Evolutionary conservation across 1,139 yeast species (phyloP).

Genomic region (Magnusiomyces tetraspermus): DNA sequence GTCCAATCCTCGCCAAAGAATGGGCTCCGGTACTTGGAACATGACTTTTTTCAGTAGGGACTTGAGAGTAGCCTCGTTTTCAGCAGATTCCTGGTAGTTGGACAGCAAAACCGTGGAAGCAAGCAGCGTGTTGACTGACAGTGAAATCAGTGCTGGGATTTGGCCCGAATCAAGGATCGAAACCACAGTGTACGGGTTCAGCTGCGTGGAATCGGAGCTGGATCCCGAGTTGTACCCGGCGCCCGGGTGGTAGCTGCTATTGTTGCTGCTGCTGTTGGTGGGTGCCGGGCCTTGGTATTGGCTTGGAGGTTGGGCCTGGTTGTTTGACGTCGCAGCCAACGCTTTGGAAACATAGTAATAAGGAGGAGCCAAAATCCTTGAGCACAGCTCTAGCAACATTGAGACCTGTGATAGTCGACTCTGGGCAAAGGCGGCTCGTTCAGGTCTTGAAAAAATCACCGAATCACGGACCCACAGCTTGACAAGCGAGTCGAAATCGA

Average conservation of each 20-base stretch:
- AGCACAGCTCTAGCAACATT: constrained; percentile 17
- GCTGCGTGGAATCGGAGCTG: not conserved
- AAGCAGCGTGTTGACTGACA: constrained; percentile 17
- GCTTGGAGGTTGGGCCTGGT: not conserved
- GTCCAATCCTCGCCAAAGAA: constrained; percentile 19
- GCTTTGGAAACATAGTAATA: constrained; percentile 17
- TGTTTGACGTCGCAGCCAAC: constrained; percentile 6
- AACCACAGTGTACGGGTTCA: constrained; percentile 12
- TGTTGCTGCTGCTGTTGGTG: not conserved
- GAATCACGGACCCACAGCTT: constrained; percentile 18
- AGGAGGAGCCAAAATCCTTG: constrained; percentile 19
- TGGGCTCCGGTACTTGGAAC: constrained; percentile 20
- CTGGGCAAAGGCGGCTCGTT: constrained; percentile 16
- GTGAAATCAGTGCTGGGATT: constrained; percentile 19
- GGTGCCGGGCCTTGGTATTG: too few relatives aligned
- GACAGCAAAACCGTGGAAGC: constrained; percentile 14
- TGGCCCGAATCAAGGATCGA: constrained; percentile 17
- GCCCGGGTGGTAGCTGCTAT: too few relatives aligned
- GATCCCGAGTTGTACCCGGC: not conserved
- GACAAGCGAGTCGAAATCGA: constrained; percentile 16
- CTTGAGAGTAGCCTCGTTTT: constrained; percentile 7
- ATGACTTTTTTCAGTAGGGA: constrained; percentile 14
- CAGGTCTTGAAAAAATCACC: constrained; percentile 12
- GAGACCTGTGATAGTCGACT: constrained; percentile 11
- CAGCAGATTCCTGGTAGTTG: not conserved